Conservation (phyloP, 352 stramenopile genomes). For the Albugo candida region DNA sequence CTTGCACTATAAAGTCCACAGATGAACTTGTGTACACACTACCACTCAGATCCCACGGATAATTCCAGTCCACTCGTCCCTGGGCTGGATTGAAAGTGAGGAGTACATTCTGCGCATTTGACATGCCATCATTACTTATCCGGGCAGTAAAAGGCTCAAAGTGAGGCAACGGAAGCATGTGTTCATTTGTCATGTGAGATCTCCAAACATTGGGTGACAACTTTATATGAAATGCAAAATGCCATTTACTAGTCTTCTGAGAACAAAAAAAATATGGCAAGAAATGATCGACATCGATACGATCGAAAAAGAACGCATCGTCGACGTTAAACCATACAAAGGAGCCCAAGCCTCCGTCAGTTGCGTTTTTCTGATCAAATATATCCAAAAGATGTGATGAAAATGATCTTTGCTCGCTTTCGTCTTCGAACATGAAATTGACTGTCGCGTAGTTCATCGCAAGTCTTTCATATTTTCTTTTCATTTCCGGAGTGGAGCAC, state of each 20-base stretch:
- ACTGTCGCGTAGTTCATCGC: conserved; percentile 14
- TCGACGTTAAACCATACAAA: conserved; percentile 34
- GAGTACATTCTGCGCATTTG: conserved; percentile 4
- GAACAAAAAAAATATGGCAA: conserved; percentile 5
- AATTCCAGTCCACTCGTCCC: conserved; percentile 54
- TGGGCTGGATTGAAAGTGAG: conserved; percentile 24
- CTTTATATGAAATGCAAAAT: conserved; percentile 53
- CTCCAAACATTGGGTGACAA: conserved; percentile 55
- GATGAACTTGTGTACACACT: conserved; percentile 35
- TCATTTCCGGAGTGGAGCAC: conserved; percentile 15
- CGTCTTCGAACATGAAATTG: conserved; percentile 17
- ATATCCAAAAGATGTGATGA: conserved; percentile 13
- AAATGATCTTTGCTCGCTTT: conserved; percentile 9
- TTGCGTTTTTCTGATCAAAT: conserved; percentile 1
- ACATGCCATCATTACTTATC: background rate
- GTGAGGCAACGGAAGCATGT: conserved; percentile 22
- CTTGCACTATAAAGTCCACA: conserved; percentile 15
- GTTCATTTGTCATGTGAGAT: conserved; percentile 37
- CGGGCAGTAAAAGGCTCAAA: conserved; percentile 7
- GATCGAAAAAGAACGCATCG: conserved; percentile 37
- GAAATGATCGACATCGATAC: conserved; percentile 20
- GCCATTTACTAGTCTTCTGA: conserved; percentile 2
- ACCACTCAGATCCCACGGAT: conserved; percentile 76
- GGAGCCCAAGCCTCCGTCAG: background rate
- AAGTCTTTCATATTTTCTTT: conserved; percentile 16